Percentiles rank a stretch among this genome's conserved stretches.
These are phyloP conservation scores for Chlorella sp. DNA, from an alignment of 139 green algal genomes.

Conservation along the genomic window DNA sequence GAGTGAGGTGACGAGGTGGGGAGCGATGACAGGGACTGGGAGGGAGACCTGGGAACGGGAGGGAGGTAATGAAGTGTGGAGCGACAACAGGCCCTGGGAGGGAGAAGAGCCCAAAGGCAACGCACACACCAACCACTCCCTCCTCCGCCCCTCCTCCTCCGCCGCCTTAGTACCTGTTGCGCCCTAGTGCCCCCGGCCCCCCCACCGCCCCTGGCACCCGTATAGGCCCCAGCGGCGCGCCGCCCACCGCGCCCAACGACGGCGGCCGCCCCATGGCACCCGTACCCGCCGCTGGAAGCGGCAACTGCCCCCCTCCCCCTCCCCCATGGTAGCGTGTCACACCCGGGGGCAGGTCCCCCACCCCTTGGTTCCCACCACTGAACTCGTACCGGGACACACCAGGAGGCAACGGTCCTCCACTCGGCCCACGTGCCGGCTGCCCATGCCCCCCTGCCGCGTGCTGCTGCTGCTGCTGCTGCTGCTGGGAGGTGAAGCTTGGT, in stretches of 20 bases:
- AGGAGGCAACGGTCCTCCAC: no score
- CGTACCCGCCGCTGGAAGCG: slow-evolving; percentile 1
- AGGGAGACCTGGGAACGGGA: no score
- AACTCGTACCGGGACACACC: no score
- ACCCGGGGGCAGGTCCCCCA: not conserved
- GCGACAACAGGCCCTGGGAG: not conserved
- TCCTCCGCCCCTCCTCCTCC: not conserved
- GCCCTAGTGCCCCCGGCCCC: not conserved
- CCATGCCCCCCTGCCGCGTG: not conserved
- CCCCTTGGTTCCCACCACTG: not conserved
- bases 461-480: no score
- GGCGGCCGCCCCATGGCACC: not conserved
- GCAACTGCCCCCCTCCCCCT: not conserved
- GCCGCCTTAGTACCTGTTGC: slow-evolving; percentile 3
- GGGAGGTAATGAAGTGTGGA: no score
- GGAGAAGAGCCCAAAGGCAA: not conserved
- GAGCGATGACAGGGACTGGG: not conserved
- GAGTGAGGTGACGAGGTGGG: not conserved
- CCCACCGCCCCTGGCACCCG: not conserved
- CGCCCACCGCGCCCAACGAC: not conserved
- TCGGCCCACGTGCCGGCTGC: not conserved
- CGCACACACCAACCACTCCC: not conserved
- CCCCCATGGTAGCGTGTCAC: slow-evolving; percentile 1
- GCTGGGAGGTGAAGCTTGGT: not conserved
- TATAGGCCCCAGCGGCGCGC: not conserved